Evolutionary conservation across 352 stramenopile genomes (phyloP), one percentile per base, ranked within the genome.

Genomic region (Peronosclerospora sorghi): DNA sequence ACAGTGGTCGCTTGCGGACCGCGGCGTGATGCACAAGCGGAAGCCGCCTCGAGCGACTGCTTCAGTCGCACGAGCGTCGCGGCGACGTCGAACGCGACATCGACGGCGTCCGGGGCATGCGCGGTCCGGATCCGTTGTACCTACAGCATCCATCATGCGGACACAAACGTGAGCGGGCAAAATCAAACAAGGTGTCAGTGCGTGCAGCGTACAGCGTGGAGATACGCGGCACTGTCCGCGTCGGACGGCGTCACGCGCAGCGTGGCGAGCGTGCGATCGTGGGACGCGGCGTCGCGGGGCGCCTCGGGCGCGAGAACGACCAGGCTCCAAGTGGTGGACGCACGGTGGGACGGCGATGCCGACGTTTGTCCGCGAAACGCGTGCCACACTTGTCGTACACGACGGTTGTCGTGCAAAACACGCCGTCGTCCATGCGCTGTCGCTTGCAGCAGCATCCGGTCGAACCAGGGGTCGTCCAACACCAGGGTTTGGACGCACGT

Each of bases 11-110:
- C n/a, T n/a, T n/a, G n/a, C n/a, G n/a, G n/a, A n/a, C n/a, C 13
- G 50, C 26, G 1, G 46, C n/a, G 7, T 47, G 49, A 48, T 19
- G 48, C 43, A 17, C n/a, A n/a, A n/a, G 68, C 38, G n/a, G 56
- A 53, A 37, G 64, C 57, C 21, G 50, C 50, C n/a, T 45, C 48
- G 2, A 73, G 35, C 17, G 59, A 49, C n/a, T 78, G 49, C 26
- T 56, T 64, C 19, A 79, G 41, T 19, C 56, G 54, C 13, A 72
- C 40, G 18, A 79, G 23, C 8, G 57, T 20, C 37, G 66, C 67
- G 2, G 54, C 39, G 19, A 65, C 26, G 14, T 20, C 45, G 17
- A 59, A 51, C 18, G 45, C 55, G 24, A 45, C 19, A 13, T 62
- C 51, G n/a, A 68, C 15, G 3, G 49, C 32, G 8, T 59, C 41